Evolutionary conservation across 495 filamentous ascomycete species (phyloP), one percentile per base, ranked within the genome.

Genomic region (Halenospora varia): DNA sequence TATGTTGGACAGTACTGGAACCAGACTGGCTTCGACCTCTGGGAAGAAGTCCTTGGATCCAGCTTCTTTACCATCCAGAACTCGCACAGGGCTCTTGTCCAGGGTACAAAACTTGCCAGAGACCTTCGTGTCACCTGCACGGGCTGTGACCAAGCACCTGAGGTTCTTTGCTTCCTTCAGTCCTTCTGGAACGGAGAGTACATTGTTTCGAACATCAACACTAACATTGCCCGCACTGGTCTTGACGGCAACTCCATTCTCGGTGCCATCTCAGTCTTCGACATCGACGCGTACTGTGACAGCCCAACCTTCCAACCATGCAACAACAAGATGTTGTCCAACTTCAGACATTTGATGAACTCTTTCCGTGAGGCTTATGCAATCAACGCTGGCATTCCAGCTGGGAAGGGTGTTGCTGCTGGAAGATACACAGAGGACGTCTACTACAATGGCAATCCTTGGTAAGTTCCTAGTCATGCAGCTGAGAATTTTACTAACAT

Each of bases 51-150:
- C 8, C 56, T 72, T 10, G 82, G 83, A 13, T 73, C 77, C 2
- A 82, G 79, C 26, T 85, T 86, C 70, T 87, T 85, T 63, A 86
- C 83, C 4, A 74, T 77, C 3, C 79, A 81, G 47, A 78, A 77
- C 6, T 80, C 84, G 58, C 72, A 78, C 52, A 60, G 65, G n/a
- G 48, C 74, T 73, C 60, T 71, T 0, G 59, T 68, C 8, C 55
- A 71, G 55, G 69, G 67, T 40, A 49, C 59, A 2, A 35, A 61
- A 20, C 58, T 71, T 18, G 65, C 65, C 1, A 23, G 42, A n/a
- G 50, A 49, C 18, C 55, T 71, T 18, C 56, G 63, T 13, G 65
- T 65, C 13, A 60, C 73, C 67, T 79, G 77, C 53, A 63, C 71
- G 1, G 62, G 68, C 0, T 81, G 76, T 56, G 66, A 69, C 17